Conservation (phyloP, 495 filamentous ascomycete genomes). For the Aspergillus funiculosus region DNA sequence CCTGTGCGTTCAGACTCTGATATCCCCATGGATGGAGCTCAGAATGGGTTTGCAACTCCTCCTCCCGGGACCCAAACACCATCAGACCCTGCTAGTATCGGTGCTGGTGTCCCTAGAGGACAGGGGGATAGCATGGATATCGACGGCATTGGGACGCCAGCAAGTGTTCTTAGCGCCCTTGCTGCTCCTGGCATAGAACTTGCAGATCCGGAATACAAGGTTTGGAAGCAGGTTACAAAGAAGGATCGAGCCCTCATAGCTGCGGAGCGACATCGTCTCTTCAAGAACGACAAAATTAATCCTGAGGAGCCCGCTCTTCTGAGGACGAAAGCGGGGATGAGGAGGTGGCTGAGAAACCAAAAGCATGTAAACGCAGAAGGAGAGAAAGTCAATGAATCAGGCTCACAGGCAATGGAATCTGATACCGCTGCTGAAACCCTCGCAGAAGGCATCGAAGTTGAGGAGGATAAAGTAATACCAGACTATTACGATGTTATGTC, state of each 20-base stretch:
- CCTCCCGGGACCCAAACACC: slow-evolving; percentile 73
- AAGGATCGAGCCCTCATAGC: slow-evolving; percentile 88
- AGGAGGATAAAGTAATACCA: slow-evolving; percentile 71
- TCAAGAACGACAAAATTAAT: slow-evolving; percentile 78
- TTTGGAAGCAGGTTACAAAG: slow-evolving; percentile 98
- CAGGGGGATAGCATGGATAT: slow-evolving; percentile 79
- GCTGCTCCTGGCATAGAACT: slow-evolving; percentile 44
- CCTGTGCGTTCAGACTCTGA: slow-evolving; percentile 58
- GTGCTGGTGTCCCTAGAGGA: slow-evolving; percentile 49
- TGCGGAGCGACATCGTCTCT: slow-evolving; percentile 69
- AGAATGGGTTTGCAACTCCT: slow-evolving; percentile 80
- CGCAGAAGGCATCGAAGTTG: slow-evolving; percentile 85
- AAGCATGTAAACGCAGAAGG: slow-evolving; percentile 53
- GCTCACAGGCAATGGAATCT: slow-evolving; percentile 41
- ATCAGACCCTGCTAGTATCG: slow-evolving; percentile 62
- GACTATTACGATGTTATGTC: slow-evolving; percentile 91
- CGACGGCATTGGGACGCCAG: slow-evolving; percentile 56
- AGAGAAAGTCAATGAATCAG: slow-evolving; percentile 46
- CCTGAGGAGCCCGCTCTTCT: slow-evolving; percentile 81
- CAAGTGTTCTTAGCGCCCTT: slow-evolving; percentile 53
- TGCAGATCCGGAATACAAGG: slow-evolving; percentile 88
- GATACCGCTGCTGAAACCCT: slow-evolving; percentile 61
- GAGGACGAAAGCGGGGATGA: slow-evolving; percentile 70
- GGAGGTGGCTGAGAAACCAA: slow-evolving; percentile 70
- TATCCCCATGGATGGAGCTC: slow-evolving; percentile 57